Evolutionary conservation across 176 grass and related monocot species (phyloP).

Genomic region (Carex cristatella): DNA sequence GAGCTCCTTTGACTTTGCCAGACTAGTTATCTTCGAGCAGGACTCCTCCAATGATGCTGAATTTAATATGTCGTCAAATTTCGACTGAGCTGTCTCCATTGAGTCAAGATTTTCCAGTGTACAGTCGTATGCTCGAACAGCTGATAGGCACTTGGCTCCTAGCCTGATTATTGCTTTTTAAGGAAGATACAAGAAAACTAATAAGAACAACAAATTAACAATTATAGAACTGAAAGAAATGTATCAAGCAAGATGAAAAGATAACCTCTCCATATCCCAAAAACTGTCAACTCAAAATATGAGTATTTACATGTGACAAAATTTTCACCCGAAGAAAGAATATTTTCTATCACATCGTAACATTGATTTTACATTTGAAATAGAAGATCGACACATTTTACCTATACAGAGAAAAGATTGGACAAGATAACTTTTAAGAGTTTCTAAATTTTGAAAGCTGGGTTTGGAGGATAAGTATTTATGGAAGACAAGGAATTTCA

Average conservation of each 20-base stretch:
- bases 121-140: constrained; percentile 74
- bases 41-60: constrained; percentile 74
- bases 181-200: constrained; percentile 22
- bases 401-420: background rate
- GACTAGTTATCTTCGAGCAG: constrained; percentile 58
- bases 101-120: constrained; percentile 59
- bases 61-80: constrained; percentile 88
- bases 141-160: constrained; percentile 83
- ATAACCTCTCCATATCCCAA: background rate
- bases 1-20: constrained; percentile 79
- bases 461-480: background rate
- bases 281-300: background rate
- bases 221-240: background rate
- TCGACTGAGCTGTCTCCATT: constrained; percentile 61
- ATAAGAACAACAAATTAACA: background rate
- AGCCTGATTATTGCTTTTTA: constrained; percentile 70
- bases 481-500: background rate
- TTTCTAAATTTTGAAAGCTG: background rate
- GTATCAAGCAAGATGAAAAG: background rate
- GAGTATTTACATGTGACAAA: background rate
- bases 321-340: background rate
- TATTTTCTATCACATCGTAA: background rate
- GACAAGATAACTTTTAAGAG: background rate
- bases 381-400: background rate
- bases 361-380: background rate